phyloP scores from a whole-genome alignment of 2,329 filamentous ascomycete genomes.

The Grosmannia clavigera region DNA sequence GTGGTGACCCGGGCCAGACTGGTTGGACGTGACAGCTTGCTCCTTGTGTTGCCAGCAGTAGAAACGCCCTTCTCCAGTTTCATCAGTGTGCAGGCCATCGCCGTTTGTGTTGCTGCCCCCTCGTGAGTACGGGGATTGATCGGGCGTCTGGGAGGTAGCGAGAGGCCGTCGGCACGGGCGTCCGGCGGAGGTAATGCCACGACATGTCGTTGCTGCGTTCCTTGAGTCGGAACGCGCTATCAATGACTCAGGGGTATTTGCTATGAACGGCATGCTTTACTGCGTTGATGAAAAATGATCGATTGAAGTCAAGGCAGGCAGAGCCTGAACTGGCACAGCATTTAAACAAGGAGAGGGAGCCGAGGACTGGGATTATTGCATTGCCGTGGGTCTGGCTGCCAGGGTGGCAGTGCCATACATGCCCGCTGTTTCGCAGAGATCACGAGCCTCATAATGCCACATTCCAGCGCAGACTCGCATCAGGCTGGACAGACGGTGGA shows the following conservation, averaged over 20 bases:
- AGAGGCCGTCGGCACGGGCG: conserved; percentile 69
- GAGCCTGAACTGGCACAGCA: too few relatives aligned
- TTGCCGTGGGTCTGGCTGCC: background rate
- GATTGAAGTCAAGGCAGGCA: too few relatives aligned
- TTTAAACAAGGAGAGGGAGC: background rate
- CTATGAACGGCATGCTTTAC: conserved; percentile 47
- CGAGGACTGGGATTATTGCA: background rate
- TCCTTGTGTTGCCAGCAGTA: conserved; percentile 97
- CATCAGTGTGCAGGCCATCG: conserved; percentile 27
- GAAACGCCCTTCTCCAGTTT: conserved; percentile 45
- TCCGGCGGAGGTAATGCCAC: conserved; percentile 74
- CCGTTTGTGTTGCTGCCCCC: conserved; percentile 1
- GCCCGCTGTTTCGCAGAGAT: background rate
- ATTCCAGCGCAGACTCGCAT: background rate
- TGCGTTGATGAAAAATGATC: background rate
- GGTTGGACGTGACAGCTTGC: conserved; percentile 48
- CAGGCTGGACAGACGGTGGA: background rate
- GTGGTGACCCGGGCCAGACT: conserved; percentile 32
- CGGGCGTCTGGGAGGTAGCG: conserved; percentile 27
- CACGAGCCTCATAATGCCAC: background rate
- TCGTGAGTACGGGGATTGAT: background rate
- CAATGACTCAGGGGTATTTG: conserved; percentile 68
- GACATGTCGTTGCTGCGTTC: conserved; percentile 72
- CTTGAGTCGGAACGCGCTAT: conserved; percentile 73
- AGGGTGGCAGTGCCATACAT: background rate